Evolutionary conservation across 2,329 filamentous ascomycete genomes (phyloP).

Genomic region (Sordariomycetes sp.): DNA sequence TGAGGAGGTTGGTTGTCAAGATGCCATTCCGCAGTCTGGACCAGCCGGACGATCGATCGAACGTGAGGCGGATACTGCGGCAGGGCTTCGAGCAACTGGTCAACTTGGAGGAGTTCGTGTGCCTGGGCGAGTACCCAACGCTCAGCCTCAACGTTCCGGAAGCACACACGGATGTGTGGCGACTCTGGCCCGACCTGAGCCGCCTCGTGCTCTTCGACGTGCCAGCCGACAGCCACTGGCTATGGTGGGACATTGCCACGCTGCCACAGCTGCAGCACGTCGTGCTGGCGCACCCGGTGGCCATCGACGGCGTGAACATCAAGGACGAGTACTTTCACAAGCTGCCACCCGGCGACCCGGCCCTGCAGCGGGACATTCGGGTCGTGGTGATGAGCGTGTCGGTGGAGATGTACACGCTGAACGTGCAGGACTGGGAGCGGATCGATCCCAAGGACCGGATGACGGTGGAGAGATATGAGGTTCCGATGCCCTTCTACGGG

Average conservation of each 20-base stretch:
- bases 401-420: slow-evolving; percentile 9
- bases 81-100: slow-evolving; percentile 34
- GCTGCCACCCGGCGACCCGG: slow-evolving; percentile 15
- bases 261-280: slow-evolving; percentile 28
- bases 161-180: slow-evolving; percentile 29
- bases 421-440: slow-evolving; percentile 19
- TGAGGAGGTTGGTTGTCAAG: slow-evolving; percentile 35
- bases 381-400: slow-evolving; percentile 21
- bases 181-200: slow-evolving; percentile 29
- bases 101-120: slow-evolving; percentile 37
- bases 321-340: slow-evolving; percentile 31
- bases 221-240: slow-evolving; percentile 22
- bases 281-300: slow-evolving; percentile 28
- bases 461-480: slow-evolving; percentile 26
- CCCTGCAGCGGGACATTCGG: slow-evolving; percentile 16
- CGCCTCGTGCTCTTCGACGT: slow-evolving; percentile 33
- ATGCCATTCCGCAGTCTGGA: slow-evolving; percentile 36
- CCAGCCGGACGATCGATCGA: slow-evolving; percentile 29
- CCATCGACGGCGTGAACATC: slow-evolving; percentile 21
- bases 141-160: slow-evolving; percentile 23
- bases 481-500: slow-evolving; percentile 27
- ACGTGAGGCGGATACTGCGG: slow-evolving; percentile 27
- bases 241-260: slow-evolving; percentile 28
- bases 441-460: slow-evolving; percentile 25
- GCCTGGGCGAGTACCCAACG: slow-evolving; percentile 35